Evolutionary conservation across 1,284 basidiomycete genomes (phyloP), one percentile per base, ranked within the genome.

Genomic region (Ceraceosorus guamensis): DNA sequence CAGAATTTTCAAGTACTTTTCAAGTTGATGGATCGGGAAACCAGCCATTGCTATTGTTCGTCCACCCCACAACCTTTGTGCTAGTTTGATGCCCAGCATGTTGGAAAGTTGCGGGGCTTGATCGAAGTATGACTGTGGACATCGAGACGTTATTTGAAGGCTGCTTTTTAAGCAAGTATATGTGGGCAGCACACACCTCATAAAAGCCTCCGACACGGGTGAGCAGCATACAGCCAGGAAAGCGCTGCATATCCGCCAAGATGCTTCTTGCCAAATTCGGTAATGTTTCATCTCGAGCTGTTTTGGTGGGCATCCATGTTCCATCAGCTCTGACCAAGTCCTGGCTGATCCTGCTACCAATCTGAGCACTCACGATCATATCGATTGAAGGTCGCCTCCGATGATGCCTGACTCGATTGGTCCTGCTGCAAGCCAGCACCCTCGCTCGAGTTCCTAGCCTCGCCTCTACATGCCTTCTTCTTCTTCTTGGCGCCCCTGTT

Each of bases 201-300:
- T 75, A 75, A 45, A 75, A 75, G 5, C 67, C 66, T 11, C 73
- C 73, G 1, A 75, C 72, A 13, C 72, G 59, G 4, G 73, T 75
- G 16, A 75, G 65, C 4, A 75, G 62, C 32, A 75, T 66, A 47
- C 72, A 73, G 14, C 53, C 37, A 14, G 70, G 69, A 46, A 70
- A 74, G 10, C 60, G 50, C 0, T 62, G 59, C 57, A 74, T 59
- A 49, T 75, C 71, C 33, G 53, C 55, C n/a, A 68, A 57, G 0
- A 75, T 68, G 41, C 64, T 57, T 47, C 66, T 60, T 5, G 70
- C 73, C 5, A 74, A 59, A 1, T 66, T 67, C 4, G 73, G 70
- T 71, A 71, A 75, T 24, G 14, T 14, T 37, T 56, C 50, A 41
- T 53, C 57, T 8, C 50, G 48, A 11, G 39, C 39, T 41, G 39